Conservation (phyloP, 23 red algal species). For the Gracilariopsis chorda region DNA sequence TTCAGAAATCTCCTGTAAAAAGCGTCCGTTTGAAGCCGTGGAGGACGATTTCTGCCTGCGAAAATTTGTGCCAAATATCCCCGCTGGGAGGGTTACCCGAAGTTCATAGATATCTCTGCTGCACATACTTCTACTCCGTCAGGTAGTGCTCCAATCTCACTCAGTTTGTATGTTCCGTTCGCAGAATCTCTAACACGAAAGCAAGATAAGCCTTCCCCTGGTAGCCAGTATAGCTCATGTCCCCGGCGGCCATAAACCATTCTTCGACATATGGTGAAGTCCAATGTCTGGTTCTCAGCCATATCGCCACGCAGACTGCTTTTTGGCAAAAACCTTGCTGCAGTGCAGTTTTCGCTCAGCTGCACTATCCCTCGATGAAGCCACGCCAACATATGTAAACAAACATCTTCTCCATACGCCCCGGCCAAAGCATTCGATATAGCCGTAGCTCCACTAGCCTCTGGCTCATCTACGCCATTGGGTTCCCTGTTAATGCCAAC, state of each 20-base stretch:
- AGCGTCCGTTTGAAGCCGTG: too few relatives aligned
- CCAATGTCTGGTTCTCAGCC: neutral
- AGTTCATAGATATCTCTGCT: neutral
- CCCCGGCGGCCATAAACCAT: neutral
- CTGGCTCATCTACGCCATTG: neutral
- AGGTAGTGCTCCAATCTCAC: neutral
- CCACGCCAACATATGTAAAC: neutral
- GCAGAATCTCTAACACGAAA: neutral
- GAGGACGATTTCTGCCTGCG: too few relatives aligned
- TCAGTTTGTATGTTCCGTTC: neutral
- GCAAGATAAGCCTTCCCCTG: neutral
- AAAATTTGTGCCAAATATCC: too few relatives aligned
- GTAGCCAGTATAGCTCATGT: neutral
- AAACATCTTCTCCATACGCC: neutral
- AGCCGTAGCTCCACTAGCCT: neutral
- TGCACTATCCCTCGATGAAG: neutral
- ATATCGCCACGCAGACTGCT: neutral
- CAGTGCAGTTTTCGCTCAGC: neutral
- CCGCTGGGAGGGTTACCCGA: too few relatives aligned
- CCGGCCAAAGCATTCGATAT: neutral
- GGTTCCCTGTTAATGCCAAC: too few relatives aligned
- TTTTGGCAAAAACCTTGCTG: neutral
- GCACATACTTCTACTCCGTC: neutral
- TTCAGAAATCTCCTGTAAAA: too few relatives aligned
- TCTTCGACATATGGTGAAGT: neutral